Conservation (phyloP, 495 filamentous ascomycete genomes). For the Ascodesmis nigricans region DNA sequence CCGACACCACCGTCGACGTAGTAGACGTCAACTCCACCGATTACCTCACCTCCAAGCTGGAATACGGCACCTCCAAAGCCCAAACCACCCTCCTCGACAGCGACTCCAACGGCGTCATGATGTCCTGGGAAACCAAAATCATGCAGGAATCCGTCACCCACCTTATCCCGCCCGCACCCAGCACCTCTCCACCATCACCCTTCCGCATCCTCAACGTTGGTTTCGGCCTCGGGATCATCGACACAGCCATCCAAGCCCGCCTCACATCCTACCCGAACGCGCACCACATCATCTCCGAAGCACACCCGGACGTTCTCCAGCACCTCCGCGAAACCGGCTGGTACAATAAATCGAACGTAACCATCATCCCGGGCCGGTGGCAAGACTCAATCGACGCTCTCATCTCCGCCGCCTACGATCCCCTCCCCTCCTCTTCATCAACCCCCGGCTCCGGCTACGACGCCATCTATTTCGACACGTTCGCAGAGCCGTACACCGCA, state of each 20-base stretch:
- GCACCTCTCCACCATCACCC: constrained; percentile 27
- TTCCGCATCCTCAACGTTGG: constrained; percentile 73
- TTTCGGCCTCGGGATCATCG: constrained; percentile 92
- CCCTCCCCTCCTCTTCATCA: no score
- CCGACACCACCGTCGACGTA: constrained; percentile 4
- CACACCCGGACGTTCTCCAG: constrained; percentile 59
- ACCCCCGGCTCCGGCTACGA: no score
- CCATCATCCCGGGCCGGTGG: constrained; percentile 32
- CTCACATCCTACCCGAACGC: constrained; percentile 30
- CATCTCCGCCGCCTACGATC: neutral
- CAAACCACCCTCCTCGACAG: constrained; percentile 55
- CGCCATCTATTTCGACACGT: constrained; percentile 94
- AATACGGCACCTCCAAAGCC: constrained; percentile 47
- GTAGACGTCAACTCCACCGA: constrained; percentile 13
- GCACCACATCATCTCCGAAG: constrained; percentile 72
- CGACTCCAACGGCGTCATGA: constrained; percentile 80
- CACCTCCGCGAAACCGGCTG: constrained; percentile 43
- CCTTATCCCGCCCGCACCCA: constrained; percentile 30
- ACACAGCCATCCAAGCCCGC: constrained; percentile 47
- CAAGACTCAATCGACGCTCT: no score
- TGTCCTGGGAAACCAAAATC: constrained; percentile 85
- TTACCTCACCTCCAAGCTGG: constrained; percentile 59
- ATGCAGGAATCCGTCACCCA: constrained; percentile 57
- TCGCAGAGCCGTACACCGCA: constrained; percentile 75
- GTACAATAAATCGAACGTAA: constrained; percentile 40